Base-by-base conservation (phyloP, 2,329 filamentous ascomycete genomes). In the Talaromyces pinophilus region DNA sequence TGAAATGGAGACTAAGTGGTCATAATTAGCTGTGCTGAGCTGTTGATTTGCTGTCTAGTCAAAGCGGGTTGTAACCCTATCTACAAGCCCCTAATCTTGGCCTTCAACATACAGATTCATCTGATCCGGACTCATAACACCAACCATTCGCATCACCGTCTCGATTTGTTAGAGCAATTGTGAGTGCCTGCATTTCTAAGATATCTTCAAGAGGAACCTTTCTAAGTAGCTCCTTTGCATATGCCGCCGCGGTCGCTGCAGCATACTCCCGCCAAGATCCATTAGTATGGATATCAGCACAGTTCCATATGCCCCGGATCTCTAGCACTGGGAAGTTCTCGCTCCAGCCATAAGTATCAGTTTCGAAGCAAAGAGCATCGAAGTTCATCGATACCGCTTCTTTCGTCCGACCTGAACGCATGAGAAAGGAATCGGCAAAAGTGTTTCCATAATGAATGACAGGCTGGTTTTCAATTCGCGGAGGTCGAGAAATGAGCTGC, bases 241-340 rank as follows among this genome's bases (percentile, higher is more conserved):
- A 67, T 15, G 64, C 64, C 6, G 69, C 69, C n/a, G 67, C 63
- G 2, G 44, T 48, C 2, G 35, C 42, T 13, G 68, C 68, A 6
- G 68, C 67, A 59, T 67, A 57, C 38, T 52, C 15, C n/a, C 63
- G 63, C 68, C 68, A 70, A 28, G 5, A 15, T 15, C 66, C 28
- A 22, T 66, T 64, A 44, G 67, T 64, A 48, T 70, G 67, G 1
- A 59, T 60, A 57, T 69, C 65, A 13, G 46, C 62, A 50, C 69
- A 70, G 55, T 67, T 40, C 28, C 54, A 68, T 10, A 69, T 69
- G 1, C 65, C 67, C 13, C 65, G 22, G 25, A 70, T 65, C 15
- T 67, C 38, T 5, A 70, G 25, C 50, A 42, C 66, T 5, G 67
- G 59, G 13, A 63, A 67, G n/a, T 33, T 13, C 17, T 67, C 52